Percentiles rank a stretch among this genome's conserved stretches.
These are phyloP conservation scores for Pythium utonaiense DNA, from an alignment of 352 stramenopile species.

Conservation along the genomic window DNA sequence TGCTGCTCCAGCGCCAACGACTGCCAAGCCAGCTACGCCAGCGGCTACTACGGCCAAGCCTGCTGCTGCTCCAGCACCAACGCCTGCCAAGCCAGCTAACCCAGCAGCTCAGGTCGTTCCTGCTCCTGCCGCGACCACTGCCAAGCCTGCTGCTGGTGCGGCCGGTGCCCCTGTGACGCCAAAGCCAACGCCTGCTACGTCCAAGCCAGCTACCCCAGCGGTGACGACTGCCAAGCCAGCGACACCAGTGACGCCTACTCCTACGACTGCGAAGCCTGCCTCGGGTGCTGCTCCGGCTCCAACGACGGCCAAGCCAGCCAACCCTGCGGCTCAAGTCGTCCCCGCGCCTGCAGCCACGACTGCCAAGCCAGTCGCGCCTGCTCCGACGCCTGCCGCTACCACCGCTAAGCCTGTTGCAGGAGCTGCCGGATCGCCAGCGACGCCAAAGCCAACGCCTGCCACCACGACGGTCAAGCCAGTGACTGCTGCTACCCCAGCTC, in stretches of 20 bases:
- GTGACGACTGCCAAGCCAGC: not conserved
- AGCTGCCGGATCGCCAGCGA: not conserved
- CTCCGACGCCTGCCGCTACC: not conserved
- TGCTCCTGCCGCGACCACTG: not conserved
- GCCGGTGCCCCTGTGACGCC: not conserved
- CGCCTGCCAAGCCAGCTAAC: not conserved
- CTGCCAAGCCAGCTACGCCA: not conserved
- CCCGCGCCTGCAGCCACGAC: not conserved
- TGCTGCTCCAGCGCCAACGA: not conserved
- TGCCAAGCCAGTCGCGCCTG: not conserved
- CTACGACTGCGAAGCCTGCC: not conserved
- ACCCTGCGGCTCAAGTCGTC: no score
- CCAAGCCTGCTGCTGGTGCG: not conserved
- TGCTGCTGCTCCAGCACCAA: no score
- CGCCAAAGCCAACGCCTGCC: not conserved
- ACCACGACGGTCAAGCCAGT: no score
- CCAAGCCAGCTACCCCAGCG: not conserved
- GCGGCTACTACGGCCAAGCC: no score
- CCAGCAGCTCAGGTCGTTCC: not conserved
- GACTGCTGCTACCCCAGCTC: no score
- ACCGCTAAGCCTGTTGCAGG: not conserved
- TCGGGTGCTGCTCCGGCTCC: not conserved
- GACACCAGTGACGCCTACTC: not conserved
- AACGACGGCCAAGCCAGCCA: not conserved
- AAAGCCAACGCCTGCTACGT: slow-evolving; percentile 1